A percentile compares a stretch with the other conserved stretches of the same genome.
Conservation (phyloP, 192 early-diverging fungal species). For the Chytriomyces sp. region DNA sequence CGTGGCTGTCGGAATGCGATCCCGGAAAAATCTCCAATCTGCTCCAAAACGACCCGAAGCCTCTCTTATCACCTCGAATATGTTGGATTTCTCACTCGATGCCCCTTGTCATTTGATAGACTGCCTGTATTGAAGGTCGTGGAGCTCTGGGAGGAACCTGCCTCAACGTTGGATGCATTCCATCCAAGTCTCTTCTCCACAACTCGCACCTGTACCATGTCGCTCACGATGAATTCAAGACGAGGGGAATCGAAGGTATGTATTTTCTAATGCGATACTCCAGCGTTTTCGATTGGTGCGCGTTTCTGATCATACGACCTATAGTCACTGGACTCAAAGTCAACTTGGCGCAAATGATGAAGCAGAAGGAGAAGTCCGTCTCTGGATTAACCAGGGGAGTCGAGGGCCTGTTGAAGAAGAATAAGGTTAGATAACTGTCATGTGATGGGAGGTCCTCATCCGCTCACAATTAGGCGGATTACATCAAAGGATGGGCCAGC, state of each 20-base stretch:
- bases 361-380: slow-evolving; percentile 89
- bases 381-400: slow-evolving; percentile 87
- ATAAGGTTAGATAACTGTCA: slow-evolving; percentile 65
- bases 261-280: slow-evolving; percentile 18
- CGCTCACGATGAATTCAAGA: slow-evolving; percentile 86
- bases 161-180: slow-evolving; percentile 99
- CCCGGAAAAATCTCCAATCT: neutral
- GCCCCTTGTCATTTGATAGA: too few relatives aligned
- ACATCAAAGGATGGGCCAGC: slow-evolving; percentile 89
- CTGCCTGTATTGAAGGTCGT: slow-evolving; percentile 95
- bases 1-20: neutral
- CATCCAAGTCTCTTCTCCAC: slow-evolving; percentile 97
- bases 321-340: slow-evolving; percentile 58
- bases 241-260: slow-evolving; percentile 89
- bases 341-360: slow-evolving; percentile 87
- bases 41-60: too few relatives aligned
- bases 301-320: neutral
- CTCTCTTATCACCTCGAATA: too few relatives aligned
- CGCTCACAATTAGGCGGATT: slow-evolving; percentile 60
- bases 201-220: slow-evolving; percentile 97
- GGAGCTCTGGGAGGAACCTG: slow-evolving; percentile 96
- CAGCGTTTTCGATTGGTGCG: neutral
- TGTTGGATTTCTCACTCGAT: too few relatives aligned
- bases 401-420: slow-evolving; percentile 96
- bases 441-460: neutral